Evolutionary conservation across 2,329 filamentous ascomycete genomes (phyloP).

Genomic region (Aspergillus japonicus): DNA sequence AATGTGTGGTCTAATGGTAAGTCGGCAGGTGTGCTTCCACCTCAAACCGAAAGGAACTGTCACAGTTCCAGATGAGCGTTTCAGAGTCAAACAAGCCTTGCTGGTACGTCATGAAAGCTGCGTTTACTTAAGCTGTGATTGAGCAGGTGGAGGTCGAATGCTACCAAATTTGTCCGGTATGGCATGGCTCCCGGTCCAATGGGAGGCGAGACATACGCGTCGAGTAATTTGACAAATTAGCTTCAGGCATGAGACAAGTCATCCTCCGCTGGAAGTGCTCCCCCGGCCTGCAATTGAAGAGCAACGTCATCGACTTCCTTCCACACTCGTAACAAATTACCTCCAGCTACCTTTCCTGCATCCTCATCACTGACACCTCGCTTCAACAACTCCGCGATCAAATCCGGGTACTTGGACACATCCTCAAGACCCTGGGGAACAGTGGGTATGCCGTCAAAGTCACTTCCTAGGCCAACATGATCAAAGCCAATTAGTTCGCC

Average conservation of each 20-base stretch:
- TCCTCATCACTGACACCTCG: constrained; percentile 73
- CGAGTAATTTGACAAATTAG: neutral
- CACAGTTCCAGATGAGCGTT: neutral
- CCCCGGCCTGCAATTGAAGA: constrained; percentile 59
- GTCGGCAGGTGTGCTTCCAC: neutral
- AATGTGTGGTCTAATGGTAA: neutral
- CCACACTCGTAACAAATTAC: constrained; percentile 84
- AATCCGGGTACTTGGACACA: constrained; percentile 75
- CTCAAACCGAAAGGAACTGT: neutral
- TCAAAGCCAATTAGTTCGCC: constrained; percentile 81
- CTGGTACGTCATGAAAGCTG: neutral
- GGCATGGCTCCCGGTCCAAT: neutral
- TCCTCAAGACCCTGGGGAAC: constrained; percentile 77
- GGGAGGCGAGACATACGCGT: neutral
- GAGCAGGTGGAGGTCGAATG: neutral
- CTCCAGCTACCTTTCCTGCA: constrained; percentile 71
- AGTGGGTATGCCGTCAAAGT: constrained; percentile 69
- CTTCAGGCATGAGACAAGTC: constrained; percentile 11
- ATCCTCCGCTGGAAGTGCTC: constrained; percentile 49
- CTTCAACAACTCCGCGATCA: constrained; percentile 72
- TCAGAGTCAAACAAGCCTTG: neutral
- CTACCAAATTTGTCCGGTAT: neutral
- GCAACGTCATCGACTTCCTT: constrained; percentile 72
- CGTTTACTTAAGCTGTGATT: neutral
- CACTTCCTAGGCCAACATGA: constrained; percentile 82